phyloP scores from a whole-genome alignment of 2,329 filamentous ascomycete species.

The Ilyonectria destructans region DNA sequence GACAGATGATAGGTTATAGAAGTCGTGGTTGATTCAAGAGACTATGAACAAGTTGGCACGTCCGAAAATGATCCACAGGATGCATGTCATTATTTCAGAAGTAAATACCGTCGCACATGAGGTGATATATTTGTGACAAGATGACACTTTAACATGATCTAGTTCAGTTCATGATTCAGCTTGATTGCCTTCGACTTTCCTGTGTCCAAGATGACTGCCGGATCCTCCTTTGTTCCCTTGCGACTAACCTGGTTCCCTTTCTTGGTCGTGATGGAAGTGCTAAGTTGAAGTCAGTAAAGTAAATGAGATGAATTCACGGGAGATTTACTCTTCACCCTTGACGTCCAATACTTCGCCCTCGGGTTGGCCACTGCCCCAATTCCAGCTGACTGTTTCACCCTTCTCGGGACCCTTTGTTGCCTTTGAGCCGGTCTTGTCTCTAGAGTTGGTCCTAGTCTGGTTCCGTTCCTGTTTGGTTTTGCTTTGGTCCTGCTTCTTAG shows the following conservation, averaged over 20 bases:
- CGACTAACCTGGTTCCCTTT: conserved; percentile 59
- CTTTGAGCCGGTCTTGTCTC: conserved; percentile 29
- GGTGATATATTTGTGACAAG: no score
- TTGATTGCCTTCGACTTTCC: conserved; percentile 62
- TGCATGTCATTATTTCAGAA: no score
- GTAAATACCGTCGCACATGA: no score
- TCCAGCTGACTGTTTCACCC: conserved; percentile 64
- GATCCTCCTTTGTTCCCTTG: conserved; percentile 59
- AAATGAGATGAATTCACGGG: accelerated
- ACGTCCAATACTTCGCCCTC: conserved; percentile 63
- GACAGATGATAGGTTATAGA: no score
- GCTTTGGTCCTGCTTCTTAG: conserved; percentile 31
- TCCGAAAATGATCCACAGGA: no score
- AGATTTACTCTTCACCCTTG: conserved; percentile 58
- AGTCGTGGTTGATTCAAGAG: no score
- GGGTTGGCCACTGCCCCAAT: conserved; percentile 62
- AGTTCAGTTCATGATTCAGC: conserved; percentile 58
- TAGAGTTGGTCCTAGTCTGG: conserved; percentile 14
- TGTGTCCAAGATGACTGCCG: conserved; percentile 61
- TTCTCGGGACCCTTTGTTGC: conserved; percentile 54
- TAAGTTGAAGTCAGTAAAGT: conserved; percentile 11
- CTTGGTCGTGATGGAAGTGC: conserved; percentile 57
- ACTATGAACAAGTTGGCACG: no score
- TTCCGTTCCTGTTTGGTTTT: conserved; percentile 22
- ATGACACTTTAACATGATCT: not conserved